A percentile compares a stretch with the other conserved stretches of the same genome.
Evolutionary conservation across 768 basidiomycete genomes (phyloP).

Genomic region (Lentinula boryana): DNA sequence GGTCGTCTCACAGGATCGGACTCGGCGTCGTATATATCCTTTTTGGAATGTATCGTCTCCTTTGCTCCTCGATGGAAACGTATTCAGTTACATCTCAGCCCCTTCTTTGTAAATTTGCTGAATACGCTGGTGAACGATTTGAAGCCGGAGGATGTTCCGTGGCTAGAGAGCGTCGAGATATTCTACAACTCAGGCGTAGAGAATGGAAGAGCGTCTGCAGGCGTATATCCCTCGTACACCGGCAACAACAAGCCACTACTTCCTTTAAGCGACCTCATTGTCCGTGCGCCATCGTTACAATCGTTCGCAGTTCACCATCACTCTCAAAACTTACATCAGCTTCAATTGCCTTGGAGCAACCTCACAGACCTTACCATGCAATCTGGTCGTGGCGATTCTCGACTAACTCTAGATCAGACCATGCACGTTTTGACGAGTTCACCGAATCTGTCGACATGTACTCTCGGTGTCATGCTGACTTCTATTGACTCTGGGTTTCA

Average conservation of each 20-base stretch:
- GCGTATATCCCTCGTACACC: background rate
- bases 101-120: background rate
- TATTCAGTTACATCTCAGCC: background rate
- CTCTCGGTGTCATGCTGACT: slow-evolving; percentile 2
- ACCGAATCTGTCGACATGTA: slow-evolving; percentile 3
- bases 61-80: slow-evolving; percentile 4
- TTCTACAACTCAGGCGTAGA: background rate
- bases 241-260: background rate
- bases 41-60: background rate
- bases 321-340: background rate
- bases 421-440: background rate
- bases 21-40: background rate
- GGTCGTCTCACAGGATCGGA: background rate
- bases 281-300: background rate
- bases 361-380: slow-evolving; percentile 3
- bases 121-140: background rate
- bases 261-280: background rate
- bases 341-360: slow-evolving; percentile 2
- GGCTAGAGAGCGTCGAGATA: background rate
- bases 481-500: background rate
- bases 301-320: slow-evolving; percentile 2
- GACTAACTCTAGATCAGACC: slow-evolving; percentile 1
- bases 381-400: background rate
- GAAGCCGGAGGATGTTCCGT: background rate
- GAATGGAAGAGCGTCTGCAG: background rate